phyloP scores from a whole-genome alignment of 768 basidiomycete genomes.

The Postia placenta region DNA sequence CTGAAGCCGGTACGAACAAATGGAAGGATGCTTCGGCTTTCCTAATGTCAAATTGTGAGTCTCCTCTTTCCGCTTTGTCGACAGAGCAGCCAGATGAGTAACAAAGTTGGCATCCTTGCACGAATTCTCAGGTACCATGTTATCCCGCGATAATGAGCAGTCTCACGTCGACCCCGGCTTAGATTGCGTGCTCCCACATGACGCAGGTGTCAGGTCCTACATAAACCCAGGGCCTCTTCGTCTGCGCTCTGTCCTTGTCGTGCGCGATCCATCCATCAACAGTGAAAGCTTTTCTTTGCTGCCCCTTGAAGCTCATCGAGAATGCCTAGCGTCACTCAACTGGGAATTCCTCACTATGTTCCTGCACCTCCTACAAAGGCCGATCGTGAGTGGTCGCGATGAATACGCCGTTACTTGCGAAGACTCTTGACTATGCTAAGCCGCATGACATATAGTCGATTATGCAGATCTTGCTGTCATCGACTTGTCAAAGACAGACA shows the following conservation, averaged over 20 bases:
- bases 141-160: too few species aligned
- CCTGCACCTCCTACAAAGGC: conserved; percentile 29
- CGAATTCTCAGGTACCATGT: too few species aligned
- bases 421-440: neutral
- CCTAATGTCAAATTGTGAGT: too few species aligned
- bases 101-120: too few species aligned
- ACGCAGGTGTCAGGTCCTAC: neutral
- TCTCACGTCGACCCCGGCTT: neutral
- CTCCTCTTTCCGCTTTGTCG: too few species aligned
- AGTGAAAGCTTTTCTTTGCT: neutral
- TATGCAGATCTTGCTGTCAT: conserved; percentile 27
- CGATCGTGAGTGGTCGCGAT: conserved; percentile 31
- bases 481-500: conserved; percentile 22
- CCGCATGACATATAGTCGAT: conserved; percentile 23
- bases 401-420: too few species aligned
- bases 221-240: neutral
- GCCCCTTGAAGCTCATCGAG: neutral
- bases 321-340: conserved; percentile 24
- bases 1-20: too few species aligned
- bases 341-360: conserved; percentile 31
- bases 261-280: too few species aligned
- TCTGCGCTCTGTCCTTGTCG: neutral
- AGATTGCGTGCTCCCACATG: neutral
- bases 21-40: too few species aligned
- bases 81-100: too few species aligned